Base-by-base conservation (phyloP, 1,284 basidiomycete species). In the Apiotrichum akiyoshidainum region DNA sequence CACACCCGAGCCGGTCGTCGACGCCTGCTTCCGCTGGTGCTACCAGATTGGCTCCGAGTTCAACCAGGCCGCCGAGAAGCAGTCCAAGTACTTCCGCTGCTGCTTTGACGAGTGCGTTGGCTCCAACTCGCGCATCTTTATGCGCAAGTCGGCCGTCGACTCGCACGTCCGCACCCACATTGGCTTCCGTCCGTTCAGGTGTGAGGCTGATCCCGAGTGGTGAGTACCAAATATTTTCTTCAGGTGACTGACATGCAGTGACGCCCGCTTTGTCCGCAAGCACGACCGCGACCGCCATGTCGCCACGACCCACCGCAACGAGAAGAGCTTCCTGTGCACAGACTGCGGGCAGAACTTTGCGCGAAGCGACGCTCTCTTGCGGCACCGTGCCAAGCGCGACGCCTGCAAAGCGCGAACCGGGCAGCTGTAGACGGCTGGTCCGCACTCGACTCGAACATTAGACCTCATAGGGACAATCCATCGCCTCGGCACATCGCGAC, bases 81-180 rank as follows among this genome's bases (percentile, higher is more conserved):
- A 63, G 58, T 50, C 49, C 58, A 63, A 63, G 56, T 63, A 53
- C 54, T 63, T 63, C 61, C 57, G 57, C 41, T 63, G 61, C 61
- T 55, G 56, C 47, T 63, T 63, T 48, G 61, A 63, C 6, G 61
- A 63, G 56, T 63, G 61, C 21, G 53, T 47, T 14, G 61, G 51
- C 19, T 49, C 50, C 34, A 45, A 35, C 22, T 37, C 39, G 44
- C 58, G 58, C 35, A 53, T 60, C 31, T 63, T 63, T 33, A 60
- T 60, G 56, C 61, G 61, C 58, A 63, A 63, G 56, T 55, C 53
- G 8, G 61, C 61, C 19, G 58, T 63, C 26, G 61, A 63, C 58
- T 55, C 53, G 13, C 61, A 63, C 31, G 61, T 63, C n/a, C 58
- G 58, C 53, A 63, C 61, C 2, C 61, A 63, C 37, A 56, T 63